Conservation (phyloP, 495 filamentous ascomycete genomes). For the Thermothielavioides terrestris region DNA sequence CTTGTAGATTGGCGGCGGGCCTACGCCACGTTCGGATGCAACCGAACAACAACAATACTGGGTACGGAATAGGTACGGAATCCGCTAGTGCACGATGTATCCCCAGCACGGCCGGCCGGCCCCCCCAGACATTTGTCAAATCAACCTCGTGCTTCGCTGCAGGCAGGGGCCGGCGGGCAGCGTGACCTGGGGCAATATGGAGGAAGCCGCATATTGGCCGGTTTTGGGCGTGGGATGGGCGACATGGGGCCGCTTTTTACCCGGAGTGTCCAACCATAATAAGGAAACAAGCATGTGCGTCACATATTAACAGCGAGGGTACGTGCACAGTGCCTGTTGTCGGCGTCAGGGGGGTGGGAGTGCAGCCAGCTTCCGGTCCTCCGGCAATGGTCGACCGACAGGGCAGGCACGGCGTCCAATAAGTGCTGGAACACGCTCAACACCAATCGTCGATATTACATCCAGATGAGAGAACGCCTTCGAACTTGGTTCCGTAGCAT, state of each 20-base stretch:
- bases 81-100: no score
- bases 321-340: no score
- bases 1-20: not conserved
- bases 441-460: conserved; percentile 32
- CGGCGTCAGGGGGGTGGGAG: no score
- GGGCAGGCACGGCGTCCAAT: conserved; percentile 31
- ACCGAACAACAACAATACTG: no score
- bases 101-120: no score
- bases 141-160: not conserved
- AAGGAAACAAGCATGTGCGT: no score
- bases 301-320: no score
- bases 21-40: not conserved
- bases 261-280: conserved; percentile 19
- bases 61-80: no score
- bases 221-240: conserved; percentile 1
- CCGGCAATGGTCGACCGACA: conserved; percentile 33
- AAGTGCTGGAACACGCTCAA: conserved; percentile 21
- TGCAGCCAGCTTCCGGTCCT: conserved; percentile 31
- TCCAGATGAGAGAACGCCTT: conserved; percentile 30
- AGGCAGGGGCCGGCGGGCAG: not conserved
- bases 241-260: conserved; percentile 15
- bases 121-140: conserved; percentile 3
- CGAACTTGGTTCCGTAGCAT: conserved; percentile 32
- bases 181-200: conserved; percentile 11
- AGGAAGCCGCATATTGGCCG: conserved; percentile 10